Percentiles rank a stretch among this genome's conserved stretches.
Conservation (phyloP, 768 basidiomycete genomes). For the Chlorophyllum brunneum region DNA sequence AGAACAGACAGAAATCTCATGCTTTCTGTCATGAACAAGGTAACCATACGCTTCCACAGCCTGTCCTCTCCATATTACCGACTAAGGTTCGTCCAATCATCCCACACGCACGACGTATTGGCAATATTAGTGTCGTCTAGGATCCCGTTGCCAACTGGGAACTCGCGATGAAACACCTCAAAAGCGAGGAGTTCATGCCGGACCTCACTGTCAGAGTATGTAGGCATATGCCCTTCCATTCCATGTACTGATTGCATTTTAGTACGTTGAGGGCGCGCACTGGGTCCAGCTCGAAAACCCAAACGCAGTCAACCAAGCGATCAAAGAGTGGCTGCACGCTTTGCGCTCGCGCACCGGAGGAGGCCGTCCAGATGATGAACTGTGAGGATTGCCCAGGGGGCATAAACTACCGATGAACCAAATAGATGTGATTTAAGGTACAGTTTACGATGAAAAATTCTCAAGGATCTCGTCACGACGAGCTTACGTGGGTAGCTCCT, state of each 20-base stretch:
- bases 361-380: not conserved
- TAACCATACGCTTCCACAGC: slow-evolving; percentile 40
- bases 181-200: slow-evolving; percentile 34
- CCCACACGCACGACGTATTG: not conserved
- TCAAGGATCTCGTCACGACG: too few relatives aligned
- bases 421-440: too few relatives aligned
- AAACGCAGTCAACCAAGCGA: not conserved
- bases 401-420: too few relatives aligned
- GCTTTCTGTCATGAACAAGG: slow-evolving; percentile 37
- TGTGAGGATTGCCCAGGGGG: too few relatives aligned
- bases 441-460: too few relatives aligned
- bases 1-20: slow-evolving; percentile 43
- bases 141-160: slow-evolving; percentile 48
- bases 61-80: slow-evolving; percentile 39
- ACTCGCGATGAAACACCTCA: slow-evolving; percentile 26
- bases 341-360: not conserved
- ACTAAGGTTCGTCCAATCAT: slow-evolving; percentile 27
- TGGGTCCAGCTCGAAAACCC: slow-evolving; percentile 51
- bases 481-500: too few relatives aligned
- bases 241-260: not conserved
- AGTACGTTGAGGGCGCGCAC: slow-evolving; percentile 40
- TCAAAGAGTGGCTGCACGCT: not conserved
- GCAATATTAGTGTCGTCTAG: slow-evolving; percentile 21
- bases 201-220: slow-evolving; percentile 36
- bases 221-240: not conserved